Base-by-base conservation (phyloP, 2,329 filamentous ascomycete species). In the Cytospora leucostoma region DNA sequence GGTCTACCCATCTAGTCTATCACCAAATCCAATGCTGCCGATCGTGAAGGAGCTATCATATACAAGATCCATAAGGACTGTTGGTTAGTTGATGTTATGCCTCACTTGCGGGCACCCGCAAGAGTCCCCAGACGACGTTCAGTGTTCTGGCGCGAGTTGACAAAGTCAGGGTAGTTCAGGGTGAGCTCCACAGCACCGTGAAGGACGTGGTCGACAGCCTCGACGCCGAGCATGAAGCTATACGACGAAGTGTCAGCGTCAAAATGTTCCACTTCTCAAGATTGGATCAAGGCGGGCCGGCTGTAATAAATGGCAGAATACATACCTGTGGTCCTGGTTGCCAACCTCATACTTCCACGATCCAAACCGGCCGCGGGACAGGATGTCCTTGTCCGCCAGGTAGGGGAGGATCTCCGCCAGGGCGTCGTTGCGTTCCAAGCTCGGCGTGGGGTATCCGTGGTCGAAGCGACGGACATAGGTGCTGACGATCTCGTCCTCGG, bases 401-500 rank as follows among this genome's bases (percentile, higher is more conserved):
- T 92, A 93, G 72, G 95, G 95, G 57, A 99, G 88, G 62, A 99
- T 87, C 81, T 97, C 81, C 79, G 89, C 96, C 70, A 99, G 87
- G 54, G 95, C 93, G 70, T 92, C 93, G 78, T 99, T 94, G 78
- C 95, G 91, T 86, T 98, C 95, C 49, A 99, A 87, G 38, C 90
- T 86, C 33, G 95, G 95, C 17, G 95, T 99, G 67, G 95, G 95
- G 84, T 99, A 99, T 70, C 95, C 95, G 83, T 98, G 95, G 77
- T 97, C 91, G 79, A 99, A 99, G 78, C 91, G 88, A 79, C 95
- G 92, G 86, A 97, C 92, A 84, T 99, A 99, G 69, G 93, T 97
- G 58, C 93, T 97, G 72, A 99, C 93, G 69, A 99, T 96, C 82
- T 97, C 94, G 73, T 98, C 95, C 60, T 85, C 84, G 60, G 94